Base-by-base conservation (phyloP, 1,284 basidiomycete species). In the Malassezia brasiliensis region DNA sequence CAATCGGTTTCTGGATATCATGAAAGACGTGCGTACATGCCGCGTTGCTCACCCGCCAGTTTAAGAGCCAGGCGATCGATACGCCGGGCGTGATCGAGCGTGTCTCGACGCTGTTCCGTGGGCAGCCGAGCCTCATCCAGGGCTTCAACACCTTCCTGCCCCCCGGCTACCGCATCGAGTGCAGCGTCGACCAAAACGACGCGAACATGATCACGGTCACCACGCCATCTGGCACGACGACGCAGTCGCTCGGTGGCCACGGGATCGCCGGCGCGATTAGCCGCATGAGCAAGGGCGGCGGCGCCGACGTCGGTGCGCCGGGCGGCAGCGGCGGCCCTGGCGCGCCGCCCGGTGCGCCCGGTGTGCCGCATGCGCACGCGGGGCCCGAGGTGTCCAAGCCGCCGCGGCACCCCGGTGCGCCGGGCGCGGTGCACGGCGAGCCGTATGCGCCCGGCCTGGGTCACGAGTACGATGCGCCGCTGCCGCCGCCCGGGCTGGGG, bases 141-240 rank as follows among this genome's bases (percentile, higher is more conserved):
- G 94, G 94, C 32, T 98, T 98, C 83, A 98, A 99, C 79, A 96
- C 93, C 3, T 98, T 98, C 77, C 82, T 98, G 2, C 94, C 94
- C 0, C 83, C 87, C 20, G 93, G 93, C 34, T 98, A 98, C 78
- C 86, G 89, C 61, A 96, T 98, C 75, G 91, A 96, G 69, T 86
- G 90, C 75, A 84, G 85, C 57, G 79, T 65, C 39, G 71, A 73
- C 40, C 71, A 67, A 11, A 61, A 64, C 52, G 83, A 88, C 67
- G 81, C 83, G 50, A 85, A 86, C 68, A 81, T 84, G 53, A 96
- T 96, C 77, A 91, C 86, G 17, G 93, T 98, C 67, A 96, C 90
- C 8, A 96, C 93, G 1, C 91, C 91, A 19, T 80, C 82, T 54
- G 90, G 91, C 41, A 88, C 84, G 7, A 74, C 71, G 31, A 86